Base-by-base conservation (phyloP, 169 alveolate genomes). In the Neospora caninum region DNA sequence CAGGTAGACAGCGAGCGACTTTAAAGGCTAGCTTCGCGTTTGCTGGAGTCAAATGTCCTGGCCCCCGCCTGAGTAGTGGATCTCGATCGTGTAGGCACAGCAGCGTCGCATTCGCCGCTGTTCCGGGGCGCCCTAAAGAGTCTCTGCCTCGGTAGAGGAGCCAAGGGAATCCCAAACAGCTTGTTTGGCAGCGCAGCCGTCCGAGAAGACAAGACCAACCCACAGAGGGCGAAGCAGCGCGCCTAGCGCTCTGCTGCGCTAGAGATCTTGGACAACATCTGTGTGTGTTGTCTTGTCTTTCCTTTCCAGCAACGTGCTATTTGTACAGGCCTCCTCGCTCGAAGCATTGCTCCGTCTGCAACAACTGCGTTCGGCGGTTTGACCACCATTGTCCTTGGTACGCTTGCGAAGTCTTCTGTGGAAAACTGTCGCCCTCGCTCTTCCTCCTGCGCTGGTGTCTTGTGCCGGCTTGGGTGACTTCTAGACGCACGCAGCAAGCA, bases 381-480 rank as follows among this genome's bases (percentile, higher is more conserved):
- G 99, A 98, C 93, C 99, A 98, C 96, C 99, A 98, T 94, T 98
- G 99, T 67, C 99, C 99, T 0, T 98, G 99, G 99, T 92, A 70
- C 29, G 80, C 58, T 49, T 4, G 58, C 58, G 73, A 27, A 22
- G 73, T n/a, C n/a, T n/a, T n/a, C n/a, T n/a, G n/a, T n/a, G n/a
- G n/a, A n/a, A n/a, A n/a, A n/a, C n/a, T 13, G 58, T 49, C 58
- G 58, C 13, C 58, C 13, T 13, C 58, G 58, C 58, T 49, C 58
- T 49, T 13, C 58, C 58, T 49, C 13, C 58, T 13, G 4, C 22
- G 22, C 22, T 13, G 58, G 58, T 49, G 58, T 49, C 18, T 7
- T n/a, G n/a, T n/a, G n/a, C n/a, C n/a, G n/a, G n/a, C n/a, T n/a
- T n/a, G n/a, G n/a, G n/a, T n/a, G n/a, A n/a, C n/a, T n/a, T n/a